Evolutionary conservation across 371 early-diverging fungal genomes (phyloP).

Genomic region (Smittium culicis): DNA sequence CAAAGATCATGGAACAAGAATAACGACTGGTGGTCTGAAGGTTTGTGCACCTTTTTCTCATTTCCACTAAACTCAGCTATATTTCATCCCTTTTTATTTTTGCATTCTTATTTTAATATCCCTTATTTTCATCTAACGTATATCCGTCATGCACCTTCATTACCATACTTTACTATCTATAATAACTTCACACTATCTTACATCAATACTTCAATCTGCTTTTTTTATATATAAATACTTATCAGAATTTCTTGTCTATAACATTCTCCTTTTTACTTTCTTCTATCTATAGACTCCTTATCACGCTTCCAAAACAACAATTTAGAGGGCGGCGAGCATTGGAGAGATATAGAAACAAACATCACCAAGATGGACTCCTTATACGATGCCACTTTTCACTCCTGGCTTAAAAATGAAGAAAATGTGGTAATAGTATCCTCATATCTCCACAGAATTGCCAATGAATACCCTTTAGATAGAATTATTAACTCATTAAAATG

Average conservation of each 20-base stretch:
- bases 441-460: constrained; percentile 54
- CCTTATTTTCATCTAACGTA: background rate
- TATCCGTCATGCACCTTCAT: background rate
- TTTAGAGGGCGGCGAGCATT: constrained; percentile 14
- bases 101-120: background rate
- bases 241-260: too few species aligned
- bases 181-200: background rate
- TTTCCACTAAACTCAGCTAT: too few species aligned
- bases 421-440: constrained; percentile 52
- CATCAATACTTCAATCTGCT: too few species aligned
- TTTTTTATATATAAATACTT: too few species aligned
- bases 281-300: background rate
- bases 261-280: too few species aligned
- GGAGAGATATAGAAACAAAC: constrained; percentile 50
- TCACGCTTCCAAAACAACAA: background rate
- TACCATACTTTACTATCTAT: background rate
- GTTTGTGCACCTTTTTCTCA: too few species aligned
- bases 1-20: background rate
- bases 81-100: background rate
- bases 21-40: background rate
- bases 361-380: constrained; percentile 52
- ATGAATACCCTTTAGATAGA: constrained; percentile 50
- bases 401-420: constrained; percentile 56
- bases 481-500: constrained; percentile 53
- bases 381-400: constrained; percentile 56